Evolutionary conservation across 352 stramenopile species (phyloP).

Genomic region (Phytophthora vignae): DNA sequence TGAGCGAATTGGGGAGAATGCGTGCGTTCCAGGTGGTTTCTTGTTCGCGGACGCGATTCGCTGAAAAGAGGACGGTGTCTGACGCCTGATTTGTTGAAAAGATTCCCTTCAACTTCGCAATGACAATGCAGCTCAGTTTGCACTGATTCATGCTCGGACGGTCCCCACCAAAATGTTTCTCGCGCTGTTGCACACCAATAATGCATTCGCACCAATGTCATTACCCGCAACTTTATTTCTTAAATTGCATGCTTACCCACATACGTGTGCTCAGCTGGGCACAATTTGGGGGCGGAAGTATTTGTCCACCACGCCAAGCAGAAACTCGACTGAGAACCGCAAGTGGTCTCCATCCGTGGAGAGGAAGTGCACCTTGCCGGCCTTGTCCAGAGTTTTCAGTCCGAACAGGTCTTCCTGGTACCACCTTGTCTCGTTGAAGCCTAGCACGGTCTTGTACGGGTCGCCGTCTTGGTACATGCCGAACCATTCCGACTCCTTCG

Average conservation of each 20-base stretch:
- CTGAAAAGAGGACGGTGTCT: constrained; percentile 23
- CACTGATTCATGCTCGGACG: too few species aligned
- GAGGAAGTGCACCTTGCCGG: constrained; percentile 92
- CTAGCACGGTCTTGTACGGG: constrained; percentile 72
- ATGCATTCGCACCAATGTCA: background rate
- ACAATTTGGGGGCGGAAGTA: constrained; percentile 63
- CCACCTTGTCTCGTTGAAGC: constrained; percentile 94
- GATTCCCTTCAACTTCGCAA: constrained; percentile 27
- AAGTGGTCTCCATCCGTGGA: constrained; percentile 93
- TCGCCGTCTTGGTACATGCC: constrained; percentile 85
- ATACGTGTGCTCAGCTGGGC: constrained; percentile 1
- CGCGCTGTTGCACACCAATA: background rate
- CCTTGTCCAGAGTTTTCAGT: constrained; percentile 84
- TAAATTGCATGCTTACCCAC: constrained; percentile 10
- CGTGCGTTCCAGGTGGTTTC: constrained; percentile 18
- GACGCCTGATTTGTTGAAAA: constrained; percentile 18
- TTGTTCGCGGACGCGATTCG: constrained; percentile 19
- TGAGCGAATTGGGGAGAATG: constrained; percentile 28
- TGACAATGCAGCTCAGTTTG: too few species aligned
- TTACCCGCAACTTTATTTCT: background rate
- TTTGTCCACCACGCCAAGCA: constrained; percentile 84
- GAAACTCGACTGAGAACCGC: constrained; percentile 85
- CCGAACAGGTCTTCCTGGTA: constrained; percentile 94
- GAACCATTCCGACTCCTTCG: constrained; percentile 88
- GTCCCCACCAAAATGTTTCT: background rate